A percentile compares a stretch with the other conserved stretches of the same genome.
phyloP scores from a whole-genome alignment of 352 stramenopile species.

The Thalassiosira livingstoniorum region DNA sequence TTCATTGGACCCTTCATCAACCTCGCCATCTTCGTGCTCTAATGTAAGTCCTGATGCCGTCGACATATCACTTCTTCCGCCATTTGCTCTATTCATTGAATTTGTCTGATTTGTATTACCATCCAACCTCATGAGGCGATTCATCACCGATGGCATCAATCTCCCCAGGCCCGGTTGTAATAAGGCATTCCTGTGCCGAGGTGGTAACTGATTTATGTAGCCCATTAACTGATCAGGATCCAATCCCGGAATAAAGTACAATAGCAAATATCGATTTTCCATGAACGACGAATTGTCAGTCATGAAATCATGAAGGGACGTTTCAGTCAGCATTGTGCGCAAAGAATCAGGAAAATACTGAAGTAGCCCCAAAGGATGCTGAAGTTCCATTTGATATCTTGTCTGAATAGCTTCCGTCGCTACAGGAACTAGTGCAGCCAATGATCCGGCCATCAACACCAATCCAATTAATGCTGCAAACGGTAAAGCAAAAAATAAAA shows the following conservation, averaged over 20 bases:
- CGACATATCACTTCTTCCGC: slow-evolving; percentile 24
- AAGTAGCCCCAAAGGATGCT: slow-evolving; percentile 50
- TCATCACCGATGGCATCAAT: slow-evolving; percentile 53
- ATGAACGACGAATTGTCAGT: slow-evolving; percentile 53
- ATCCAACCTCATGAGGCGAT: slow-evolving; percentile 47
- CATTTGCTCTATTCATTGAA: slow-evolving; percentile 13
- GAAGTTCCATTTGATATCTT: slow-evolving; percentile 57
- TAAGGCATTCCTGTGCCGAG: slow-evolving; percentile 65
- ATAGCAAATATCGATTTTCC: slow-evolving; percentile 62
- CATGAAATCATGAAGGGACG: slow-evolving; percentile 74
- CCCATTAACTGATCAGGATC: slow-evolving; percentile 61
- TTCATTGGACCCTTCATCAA: slow-evolving; percentile 19
- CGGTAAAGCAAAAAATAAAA: slow-evolving; percentile 54
- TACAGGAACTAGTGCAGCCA: slow-evolving; percentile 48
- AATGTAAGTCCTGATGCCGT: slow-evolving; percentile 49
- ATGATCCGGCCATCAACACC: slow-evolving; percentile 39
- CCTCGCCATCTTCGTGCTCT: slow-evolving; percentile 8
- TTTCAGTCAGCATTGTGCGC: slow-evolving; percentile 58
- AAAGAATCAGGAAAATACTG: slow-evolving; percentile 63
- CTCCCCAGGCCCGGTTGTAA: slow-evolving; percentile 63
- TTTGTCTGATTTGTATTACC: background rate
- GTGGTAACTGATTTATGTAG: slow-evolving; percentile 70
- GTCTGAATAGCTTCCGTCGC: slow-evolving; percentile 26
- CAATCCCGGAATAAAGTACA: slow-evolving; percentile 85
- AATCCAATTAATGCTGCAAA: slow-evolving; percentile 48